Base-by-base conservation (phyloP, 345 rosid genomes). In the Erysimum cheiranthoides region DNA sequence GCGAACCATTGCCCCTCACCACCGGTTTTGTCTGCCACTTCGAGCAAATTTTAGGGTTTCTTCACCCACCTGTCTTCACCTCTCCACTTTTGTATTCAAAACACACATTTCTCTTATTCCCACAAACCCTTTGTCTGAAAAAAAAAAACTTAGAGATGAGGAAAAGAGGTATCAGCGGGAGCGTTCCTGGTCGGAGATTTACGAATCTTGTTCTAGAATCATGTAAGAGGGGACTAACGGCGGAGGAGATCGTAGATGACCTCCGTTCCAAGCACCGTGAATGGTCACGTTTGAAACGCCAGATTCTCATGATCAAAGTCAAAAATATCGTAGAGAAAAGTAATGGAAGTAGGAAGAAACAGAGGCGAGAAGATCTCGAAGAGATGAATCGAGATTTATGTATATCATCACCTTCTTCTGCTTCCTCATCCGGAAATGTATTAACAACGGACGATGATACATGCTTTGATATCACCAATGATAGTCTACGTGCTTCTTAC, bases 391-490 rank as follows among this genome's bases (percentile, higher is more conserved):
- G 30, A 30, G 31, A 6, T 36, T 38, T 18, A 50, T 21, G 56
- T 18, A 61, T 16, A 36, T 12, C 59, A 21, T 21, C 59, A 5
- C 31, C 43, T 66, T 18, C 32, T 12, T 13, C 71, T 13, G 14
- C 18, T 66, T 63, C 36, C 25, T 62, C 49, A 39, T 13, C 32
- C 10, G 34, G 5, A 1, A n/a, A 63, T 45, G 36, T 61, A 36
- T 18, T 10, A 11, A 42, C 54, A n/a, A n/a, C 5, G 2, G 43
- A 65, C 0, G 45, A 49, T 34, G 8, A 21, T 21, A 11, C 17
- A 65, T 4, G n/a, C 69, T 64, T 47, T 36, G 49, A 36, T 25
- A 14, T 51, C 13, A 67, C 71, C 6, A 51, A 10, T 36, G 61
- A 67, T 4, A 38, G 50, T n/a, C 2, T 67, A 27, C 38, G 35